Evolutionary conservation across 768 basidiomycete genomes (phyloP), one percentile per base, ranked within the genome.

Genomic region (Tulasnella sp.): DNA sequence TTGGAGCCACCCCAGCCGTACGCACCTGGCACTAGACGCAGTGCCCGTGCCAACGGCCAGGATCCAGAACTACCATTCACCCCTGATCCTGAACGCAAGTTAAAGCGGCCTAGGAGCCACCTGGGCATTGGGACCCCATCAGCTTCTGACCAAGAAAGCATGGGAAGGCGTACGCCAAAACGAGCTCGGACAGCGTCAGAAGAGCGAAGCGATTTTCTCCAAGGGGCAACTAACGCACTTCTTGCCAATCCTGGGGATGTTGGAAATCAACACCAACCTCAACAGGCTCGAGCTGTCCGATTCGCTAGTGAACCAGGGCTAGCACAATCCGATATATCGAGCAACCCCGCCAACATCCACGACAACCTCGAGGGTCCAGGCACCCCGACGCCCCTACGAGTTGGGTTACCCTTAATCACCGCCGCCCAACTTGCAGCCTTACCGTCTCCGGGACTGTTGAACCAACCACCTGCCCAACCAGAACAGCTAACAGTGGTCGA

Each of bases 31-130:
- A 74, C 76, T 1, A 72, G 87, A 58, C 73, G 86, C 61, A 88
- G 85, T 62, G 81, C 83, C 2, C 75, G 89, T 39, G 74, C 80
- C 54, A 86, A 80, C 64, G 88, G 88, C 1, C 76, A 77, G 56
- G 72, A 79, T 55, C 83, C 81, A 2, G 87, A 91, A 64, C 69
- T 84, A 34, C 62, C 74, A 5, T 83, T 87, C 56, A 86, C 84
- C 2, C 45, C 55, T 14, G 88, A 88, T 64, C 83, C 84, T 14
- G 88, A 90, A 68, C 76, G 88, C 27, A 72, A 77, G 58, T 70
- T 87, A 64, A 89, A 89, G 73, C 69, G 86, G 60, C 78, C 81
- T 63, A 76, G 86, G 5, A 75, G 79, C 1, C 78, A 78, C 29
- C 74, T 74, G 27, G 74, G 71, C 21, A 75, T 74, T 12, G 78